Conservation (phyloP, 352 stramenopile genomes). For the Phytopythium delawarense region DNA sequence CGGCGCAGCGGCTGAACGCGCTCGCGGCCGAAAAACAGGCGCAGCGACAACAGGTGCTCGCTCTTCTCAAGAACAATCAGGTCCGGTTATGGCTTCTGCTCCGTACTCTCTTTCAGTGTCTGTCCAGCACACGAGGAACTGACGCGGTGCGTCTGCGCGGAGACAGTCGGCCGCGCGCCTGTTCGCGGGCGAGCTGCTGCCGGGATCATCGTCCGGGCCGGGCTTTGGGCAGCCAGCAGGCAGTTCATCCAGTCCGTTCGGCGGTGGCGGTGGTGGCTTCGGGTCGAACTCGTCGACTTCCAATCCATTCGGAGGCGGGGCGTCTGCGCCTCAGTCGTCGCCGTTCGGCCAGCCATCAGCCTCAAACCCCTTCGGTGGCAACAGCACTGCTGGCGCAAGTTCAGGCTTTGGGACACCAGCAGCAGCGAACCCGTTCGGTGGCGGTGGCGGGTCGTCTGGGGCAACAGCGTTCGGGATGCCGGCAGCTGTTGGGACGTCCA, state of each 20-base stretch:
- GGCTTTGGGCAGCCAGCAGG: constrained; percentile 6
- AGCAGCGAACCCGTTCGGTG: constrained; percentile 25
- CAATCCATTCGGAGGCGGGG: constrained; percentile 16
- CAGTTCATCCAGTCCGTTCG: constrained; percentile 14
- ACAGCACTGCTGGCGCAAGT: background rate
- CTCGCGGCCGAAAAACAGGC: constrained; percentile 43
- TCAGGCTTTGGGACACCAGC: constrained; percentile 18
- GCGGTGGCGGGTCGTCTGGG: constrained; percentile 12
- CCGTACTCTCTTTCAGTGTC: too few species aligned
- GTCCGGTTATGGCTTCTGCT: constrained; percentile 1
- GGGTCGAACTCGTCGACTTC: background rate
- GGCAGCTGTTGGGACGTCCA: background rate
- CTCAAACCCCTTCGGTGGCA: constrained; percentile 17
- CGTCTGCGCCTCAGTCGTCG: background rate
- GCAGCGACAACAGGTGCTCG: constrained; percentile 41
- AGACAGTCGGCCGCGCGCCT: constrained; percentile 38
- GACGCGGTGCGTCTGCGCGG: background rate
- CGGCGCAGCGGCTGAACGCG: constrained; percentile 33
- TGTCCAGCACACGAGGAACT: background rate
- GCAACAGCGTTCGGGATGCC: constrained; percentile 9
- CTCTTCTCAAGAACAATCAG: constrained; percentile 42
- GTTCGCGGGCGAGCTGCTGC: constrained; percentile 46
- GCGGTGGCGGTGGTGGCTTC: constrained; percentile 7
- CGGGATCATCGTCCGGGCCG: constrained; percentile 5
- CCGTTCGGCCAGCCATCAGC: constrained; percentile 1